phyloP scores from a whole-genome alignment of 2,329 filamentous ascomycete genomes.

The Parafenestella ontariensis region DNA sequence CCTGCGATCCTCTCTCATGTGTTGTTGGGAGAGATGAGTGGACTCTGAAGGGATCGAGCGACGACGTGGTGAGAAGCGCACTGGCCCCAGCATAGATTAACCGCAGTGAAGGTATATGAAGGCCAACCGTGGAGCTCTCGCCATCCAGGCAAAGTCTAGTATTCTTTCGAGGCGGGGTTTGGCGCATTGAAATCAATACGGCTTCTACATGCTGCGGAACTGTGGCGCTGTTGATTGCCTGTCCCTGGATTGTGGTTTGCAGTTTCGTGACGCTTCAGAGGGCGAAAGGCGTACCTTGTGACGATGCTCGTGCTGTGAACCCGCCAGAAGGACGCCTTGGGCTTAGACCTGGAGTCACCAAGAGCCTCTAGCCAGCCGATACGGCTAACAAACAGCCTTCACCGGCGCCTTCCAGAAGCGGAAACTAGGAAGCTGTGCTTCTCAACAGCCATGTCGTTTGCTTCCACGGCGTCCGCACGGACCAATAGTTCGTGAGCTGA shows the following conservation, averaged over 20 bases:
- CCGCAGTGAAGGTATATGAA: slow-evolving; percentile 11
- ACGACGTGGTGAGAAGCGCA: slow-evolving; percentile 26
- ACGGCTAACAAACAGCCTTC: slow-evolving; percentile 29
- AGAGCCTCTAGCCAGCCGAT: slow-evolving; percentile 20
- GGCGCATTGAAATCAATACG: slow-evolving; percentile 37
- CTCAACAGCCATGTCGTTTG: slow-evolving; percentile 31
- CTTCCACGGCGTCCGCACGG: slow-evolving; percentile 38
- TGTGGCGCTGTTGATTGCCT: slow-evolving; percentile 42
- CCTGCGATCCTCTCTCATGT: slow-evolving; percentile 3
- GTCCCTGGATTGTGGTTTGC: slow-evolving; percentile 29
- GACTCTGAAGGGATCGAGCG: slow-evolving; percentile 13
- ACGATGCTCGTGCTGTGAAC: slow-evolving; percentile 40
- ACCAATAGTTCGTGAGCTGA: slow-evolving; percentile 43
- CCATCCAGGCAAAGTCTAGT: slow-evolving; percentile 17
- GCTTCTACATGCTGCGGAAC: slow-evolving; percentile 42
- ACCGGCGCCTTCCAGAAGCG: slow-evolving; percentile 26
- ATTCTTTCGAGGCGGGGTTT: slow-evolving; percentile 16
- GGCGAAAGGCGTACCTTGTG: slow-evolving; percentile 31
- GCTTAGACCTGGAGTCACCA: slow-evolving; percentile 26
- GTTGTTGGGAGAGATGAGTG: slow-evolving; percentile 15
- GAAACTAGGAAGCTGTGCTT: slow-evolving; percentile 22
- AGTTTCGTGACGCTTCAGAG: slow-evolving; percentile 26
- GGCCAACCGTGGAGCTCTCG: slow-evolving; percentile 10
- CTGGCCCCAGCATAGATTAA: slow-evolving; percentile 21
- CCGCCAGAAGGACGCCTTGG: slow-evolving; percentile 17